These are phyloP conservation scores for Colletotrichum godetiae DNA, from an alignment of 2,329 filamentous ascomycete species.

Conservation along the genomic window DNA sequence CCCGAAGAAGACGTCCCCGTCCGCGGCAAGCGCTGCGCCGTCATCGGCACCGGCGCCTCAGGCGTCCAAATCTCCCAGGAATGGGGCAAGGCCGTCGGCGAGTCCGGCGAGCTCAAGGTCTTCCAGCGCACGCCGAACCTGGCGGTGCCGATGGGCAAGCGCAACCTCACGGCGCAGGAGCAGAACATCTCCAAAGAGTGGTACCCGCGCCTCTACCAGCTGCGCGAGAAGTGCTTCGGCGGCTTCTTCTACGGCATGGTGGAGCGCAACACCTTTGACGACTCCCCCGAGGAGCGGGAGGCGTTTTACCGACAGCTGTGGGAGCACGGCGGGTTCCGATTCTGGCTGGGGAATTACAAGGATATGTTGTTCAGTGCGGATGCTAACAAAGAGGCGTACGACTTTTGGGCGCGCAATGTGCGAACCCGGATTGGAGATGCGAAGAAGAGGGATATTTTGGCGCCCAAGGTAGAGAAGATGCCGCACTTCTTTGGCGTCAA, in stretches of 20 bases:
- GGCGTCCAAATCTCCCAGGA: conserved; percentile 74
- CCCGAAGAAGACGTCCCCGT: conserved; percentile 67
- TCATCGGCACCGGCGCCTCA: conserved; percentile 74
- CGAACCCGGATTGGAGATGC: conserved; percentile 62
- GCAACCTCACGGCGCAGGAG: conserved; percentile 53
- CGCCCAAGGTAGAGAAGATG: conserved; percentile 55
- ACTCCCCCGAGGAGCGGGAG: conserved; percentile 60
- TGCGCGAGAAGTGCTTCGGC: conserved; percentile 61
- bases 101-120: conserved; percentile 64
- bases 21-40: conserved; percentile 67
- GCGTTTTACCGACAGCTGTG: conserved; percentile 61
- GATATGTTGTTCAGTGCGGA: conserved; percentile 58
- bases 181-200: conserved; percentile 57
- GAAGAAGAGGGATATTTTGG: conserved; percentile 60
- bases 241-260: conserved; percentile 69
- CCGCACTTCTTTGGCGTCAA: conserved; percentile 67
- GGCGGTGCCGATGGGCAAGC: conserved; percentile 66
- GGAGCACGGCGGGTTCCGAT: conserved; percentile 64
- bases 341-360: conserved; percentile 65
- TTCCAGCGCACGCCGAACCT: conserved; percentile 77
- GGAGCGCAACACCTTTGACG: conserved; percentile 67
- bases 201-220: conserved; percentile 63
- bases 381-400: conserved; percentile 64
- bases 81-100: conserved; percentile 54
- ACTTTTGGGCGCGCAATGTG: conserved; percentile 66